Evolutionary conservation across 805 yeast genomes (phyloP).

Genomic region (Candida adriatica): DNA sequence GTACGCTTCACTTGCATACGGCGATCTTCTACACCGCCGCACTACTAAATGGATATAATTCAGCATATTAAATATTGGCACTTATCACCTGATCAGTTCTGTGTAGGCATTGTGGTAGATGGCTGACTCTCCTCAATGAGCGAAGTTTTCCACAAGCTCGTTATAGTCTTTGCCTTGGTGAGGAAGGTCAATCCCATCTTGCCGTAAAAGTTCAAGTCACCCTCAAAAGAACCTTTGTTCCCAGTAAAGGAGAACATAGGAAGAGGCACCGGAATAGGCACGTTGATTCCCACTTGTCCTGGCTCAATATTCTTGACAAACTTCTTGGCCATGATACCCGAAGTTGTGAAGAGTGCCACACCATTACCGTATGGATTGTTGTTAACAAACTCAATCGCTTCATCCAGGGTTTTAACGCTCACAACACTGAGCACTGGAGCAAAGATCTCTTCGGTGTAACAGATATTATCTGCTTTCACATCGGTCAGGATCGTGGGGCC

Average conservation of each 20-base stretch:
- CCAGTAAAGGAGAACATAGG: slow-evolving; percentile 82
- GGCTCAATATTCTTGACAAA: slow-evolving; percentile 63
- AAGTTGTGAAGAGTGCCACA: slow-evolving; percentile 58
- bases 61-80: too few species aligned
- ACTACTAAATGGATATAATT: too few species aligned
- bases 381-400: slow-evolving; percentile 61
- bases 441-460: slow-evolving; percentile 67
- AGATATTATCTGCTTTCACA: slow-evolving; percentile 56
- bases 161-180: slow-evolving; percentile 72
- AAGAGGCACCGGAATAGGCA: slow-evolving; percentile 75
- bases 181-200: slow-evolving; percentile 66
- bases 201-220: slow-evolving; percentile 76
- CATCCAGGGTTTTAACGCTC: slow-evolving; percentile 60
- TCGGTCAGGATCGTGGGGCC: slow-evolving; percentile 64
- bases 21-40: too few species aligned
- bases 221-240: slow-evolving; percentile 66
- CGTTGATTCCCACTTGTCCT: slow-evolving; percentile 74
- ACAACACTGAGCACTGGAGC: slow-evolving; percentile 66
- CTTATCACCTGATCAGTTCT: slow-evolving; percentile 27
- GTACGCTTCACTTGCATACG: too few species aligned
- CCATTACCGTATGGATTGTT: slow-evolving; percentile 65
- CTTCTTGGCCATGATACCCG: slow-evolving; percentile 65
- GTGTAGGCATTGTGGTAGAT: slow-evolving; percentile 64
- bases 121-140: slow-evolving; percentile 45
- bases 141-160: slow-evolving; percentile 57